Conservation (phyloP, 371 early-diverging fungal species). For the Modicella reniformis region DNA sequence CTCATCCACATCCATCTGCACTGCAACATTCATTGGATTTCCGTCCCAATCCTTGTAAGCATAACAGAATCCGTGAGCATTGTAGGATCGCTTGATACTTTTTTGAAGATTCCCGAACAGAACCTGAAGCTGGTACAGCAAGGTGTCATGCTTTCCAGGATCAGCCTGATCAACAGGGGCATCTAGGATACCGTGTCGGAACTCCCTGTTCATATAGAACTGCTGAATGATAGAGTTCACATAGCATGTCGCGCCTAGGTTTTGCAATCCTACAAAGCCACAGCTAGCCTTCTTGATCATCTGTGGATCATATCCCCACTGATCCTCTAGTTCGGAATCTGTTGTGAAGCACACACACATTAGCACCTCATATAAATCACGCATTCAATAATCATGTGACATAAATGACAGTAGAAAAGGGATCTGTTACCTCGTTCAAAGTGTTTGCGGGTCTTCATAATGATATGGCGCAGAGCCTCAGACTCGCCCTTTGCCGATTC, state of each 20-base stretch:
- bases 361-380: not conserved
- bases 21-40: slow-evolving; percentile 58
- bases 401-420: not conserved
- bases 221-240: slow-evolving; percentile 71
- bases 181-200: slow-evolving; percentile 57
- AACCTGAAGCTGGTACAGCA: slow-evolving; percentile 60
- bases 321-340: slow-evolving; percentile 47
- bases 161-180: slow-evolving; percentile 36
- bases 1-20: slow-evolving; percentile 69
- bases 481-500: slow-evolving; percentile 40
- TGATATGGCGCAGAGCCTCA: slow-evolving; percentile 41
- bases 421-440: slow-evolving; percentile 44
- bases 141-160: slow-evolving; percentile 51
- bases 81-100: slow-evolving; percentile 57
- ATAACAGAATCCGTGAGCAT: slow-evolving; percentile 56
- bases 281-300: slow-evolving; percentile 53
- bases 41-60: slow-evolving; percentile 66
- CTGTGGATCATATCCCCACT: slow-evolving; percentile 61
- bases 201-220: slow-evolving; percentile 62
- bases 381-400: not conserved
- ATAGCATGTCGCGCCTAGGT: slow-evolving; percentile 74
- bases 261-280: slow-evolving; percentile 61
- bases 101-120: slow-evolving; percentile 58
- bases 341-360: not conserved
- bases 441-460: slow-evolving; percentile 41